Evolutionary conservation across 176 grass and related monocot species (phyloP).

Genomic region (Aegilops umbellulata): DNA sequence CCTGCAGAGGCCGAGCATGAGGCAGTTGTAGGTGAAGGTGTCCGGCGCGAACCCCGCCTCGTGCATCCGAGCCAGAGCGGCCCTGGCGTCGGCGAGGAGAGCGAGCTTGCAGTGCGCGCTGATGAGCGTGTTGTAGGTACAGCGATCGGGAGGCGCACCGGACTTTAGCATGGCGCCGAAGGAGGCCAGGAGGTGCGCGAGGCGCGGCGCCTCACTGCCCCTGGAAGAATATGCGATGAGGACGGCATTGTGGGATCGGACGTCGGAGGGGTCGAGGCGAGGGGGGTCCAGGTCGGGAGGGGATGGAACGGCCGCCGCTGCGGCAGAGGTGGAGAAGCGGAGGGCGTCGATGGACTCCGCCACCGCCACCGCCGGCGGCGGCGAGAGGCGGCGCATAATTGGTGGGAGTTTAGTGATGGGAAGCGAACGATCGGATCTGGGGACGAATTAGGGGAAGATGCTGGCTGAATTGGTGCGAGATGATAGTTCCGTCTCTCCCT

Average conservation of each 20-base stretch:
- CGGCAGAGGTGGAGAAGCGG: background rate
- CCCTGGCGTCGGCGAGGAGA: constrained; percentile 42
- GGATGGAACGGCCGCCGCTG: background rate
- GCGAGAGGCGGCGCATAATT: background rate
- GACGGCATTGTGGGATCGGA: background rate
- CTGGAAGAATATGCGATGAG: background rate
- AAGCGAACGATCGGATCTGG: background rate
- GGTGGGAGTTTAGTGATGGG: background rate
- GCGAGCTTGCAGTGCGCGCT: constrained; percentile 28
- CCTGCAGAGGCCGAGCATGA: background rate
- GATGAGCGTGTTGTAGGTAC: background rate
- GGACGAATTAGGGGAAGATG: background rate
- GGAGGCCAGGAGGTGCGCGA: background rate
- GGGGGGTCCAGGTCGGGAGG: background rate
- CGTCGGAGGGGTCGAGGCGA: background rate
- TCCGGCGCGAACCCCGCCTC: background rate
- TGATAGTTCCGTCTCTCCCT: no score
- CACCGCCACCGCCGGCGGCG: background rate
- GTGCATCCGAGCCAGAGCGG: constrained; percentile 12
- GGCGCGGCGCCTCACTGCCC: background rate
- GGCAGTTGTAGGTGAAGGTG: constrained; percentile 21
- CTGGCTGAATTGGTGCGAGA: no score
- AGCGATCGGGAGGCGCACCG: constrained; percentile 25
- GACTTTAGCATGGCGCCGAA: constrained; percentile 21
- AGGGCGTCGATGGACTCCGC: background rate